phyloP scores from a whole-genome alignment of 345 rosid genomes.

The Passiflora organensis region DNA sequence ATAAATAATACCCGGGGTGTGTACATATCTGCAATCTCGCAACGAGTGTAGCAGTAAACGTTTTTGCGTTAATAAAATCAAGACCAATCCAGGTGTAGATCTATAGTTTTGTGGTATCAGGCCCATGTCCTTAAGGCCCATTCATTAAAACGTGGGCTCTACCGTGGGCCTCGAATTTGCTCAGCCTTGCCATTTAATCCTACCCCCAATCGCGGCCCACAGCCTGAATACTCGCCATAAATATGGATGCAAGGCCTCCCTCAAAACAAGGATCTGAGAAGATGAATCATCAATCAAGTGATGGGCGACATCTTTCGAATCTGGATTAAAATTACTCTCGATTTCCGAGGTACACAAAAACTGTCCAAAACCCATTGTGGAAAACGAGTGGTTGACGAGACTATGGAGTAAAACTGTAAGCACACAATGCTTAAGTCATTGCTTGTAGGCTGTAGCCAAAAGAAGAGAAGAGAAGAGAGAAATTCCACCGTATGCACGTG shows the following conservation, averaged over 20 bases:
- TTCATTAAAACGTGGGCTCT: too few relatives aligned
- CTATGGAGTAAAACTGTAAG: not conserved
- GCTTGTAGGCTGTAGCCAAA: not conserved
- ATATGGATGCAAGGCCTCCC: not conserved
- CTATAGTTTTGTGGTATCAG: too few relatives aligned
- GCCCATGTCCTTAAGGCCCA: too few relatives aligned
- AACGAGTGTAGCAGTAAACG: slow-evolving; percentile 3
- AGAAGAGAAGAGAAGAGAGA: not conserved
- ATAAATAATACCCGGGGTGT: too few relatives aligned
- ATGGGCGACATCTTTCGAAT: slow-evolving; percentile 14
- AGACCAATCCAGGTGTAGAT: too few relatives aligned
- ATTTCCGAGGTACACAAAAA: not conserved
- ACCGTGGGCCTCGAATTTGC: too few relatives aligned
- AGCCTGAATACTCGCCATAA: not conserved
- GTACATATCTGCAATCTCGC: not conserved
- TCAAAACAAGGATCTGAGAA: not conserved
- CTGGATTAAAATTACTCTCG: not conserved
- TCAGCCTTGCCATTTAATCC: too few relatives aligned
- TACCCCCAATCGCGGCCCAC: too few relatives aligned
- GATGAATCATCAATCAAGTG: not conserved
- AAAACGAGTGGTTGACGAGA: slow-evolving; percentile 11
- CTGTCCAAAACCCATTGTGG: slow-evolving; percentile 5
- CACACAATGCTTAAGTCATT: not conserved
- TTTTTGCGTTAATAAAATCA: not conserved
- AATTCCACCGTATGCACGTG: slow-evolving; percentile 6